phyloP scores from a whole-genome alignment of 73 alveolate species.

The Loxodes magnus region DNA sequence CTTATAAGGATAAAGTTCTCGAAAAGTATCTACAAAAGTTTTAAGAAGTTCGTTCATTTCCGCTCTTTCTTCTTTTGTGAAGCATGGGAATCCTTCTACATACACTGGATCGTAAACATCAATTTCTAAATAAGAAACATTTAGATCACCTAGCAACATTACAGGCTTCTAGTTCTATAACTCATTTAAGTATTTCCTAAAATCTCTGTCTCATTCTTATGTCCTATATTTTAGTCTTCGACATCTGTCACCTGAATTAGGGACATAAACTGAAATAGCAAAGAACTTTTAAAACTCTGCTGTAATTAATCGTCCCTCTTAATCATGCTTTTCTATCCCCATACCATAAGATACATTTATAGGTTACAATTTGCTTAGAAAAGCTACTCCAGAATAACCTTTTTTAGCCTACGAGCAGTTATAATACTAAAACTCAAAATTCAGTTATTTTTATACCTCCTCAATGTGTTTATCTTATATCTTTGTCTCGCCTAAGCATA shows the following conservation, averaged over 20 bases:
- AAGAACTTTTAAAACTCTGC: constrained; percentile 46
- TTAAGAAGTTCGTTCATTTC: constrained; percentile 27
- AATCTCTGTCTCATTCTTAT: constrained; percentile 50
- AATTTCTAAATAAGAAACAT: constrained; percentile 49
- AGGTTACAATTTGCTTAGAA: constrained; percentile 42
- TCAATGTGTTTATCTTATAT: constrained; percentile 33
- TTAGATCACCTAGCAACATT: constrained; percentile 47
- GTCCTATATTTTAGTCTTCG: constrained; percentile 49
- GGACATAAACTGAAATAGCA: constrained; percentile 44
- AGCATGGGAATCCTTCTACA: constrained; percentile 35
- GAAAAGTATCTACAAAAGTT: constrained; percentile 39
- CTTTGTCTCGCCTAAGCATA: constrained; percentile 67
- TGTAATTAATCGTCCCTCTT: constrained; percentile 55
- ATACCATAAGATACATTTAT: constrained; percentile 30
- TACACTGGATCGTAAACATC: constrained; percentile 45
- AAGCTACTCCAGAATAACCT: constrained; percentile 61
- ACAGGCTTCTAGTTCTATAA: constrained; percentile 36
- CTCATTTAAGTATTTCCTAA: constrained; percentile 24
- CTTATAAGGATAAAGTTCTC: constrained; percentile 45
- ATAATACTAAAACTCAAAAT: constrained; percentile 23
- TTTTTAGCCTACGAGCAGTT: constrained; percentile 38
- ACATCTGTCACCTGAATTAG: constrained; percentile 49
- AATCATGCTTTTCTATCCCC: constrained; percentile 42
- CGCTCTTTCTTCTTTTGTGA: constrained; percentile 48
- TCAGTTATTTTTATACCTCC: constrained; percentile 17